Percentiles rank a stretch among this genome's conserved stretches.
Conservation (phyloP, 495 filamentous ascomycete genomes). For the Parathielavia appendiculata region DNA sequence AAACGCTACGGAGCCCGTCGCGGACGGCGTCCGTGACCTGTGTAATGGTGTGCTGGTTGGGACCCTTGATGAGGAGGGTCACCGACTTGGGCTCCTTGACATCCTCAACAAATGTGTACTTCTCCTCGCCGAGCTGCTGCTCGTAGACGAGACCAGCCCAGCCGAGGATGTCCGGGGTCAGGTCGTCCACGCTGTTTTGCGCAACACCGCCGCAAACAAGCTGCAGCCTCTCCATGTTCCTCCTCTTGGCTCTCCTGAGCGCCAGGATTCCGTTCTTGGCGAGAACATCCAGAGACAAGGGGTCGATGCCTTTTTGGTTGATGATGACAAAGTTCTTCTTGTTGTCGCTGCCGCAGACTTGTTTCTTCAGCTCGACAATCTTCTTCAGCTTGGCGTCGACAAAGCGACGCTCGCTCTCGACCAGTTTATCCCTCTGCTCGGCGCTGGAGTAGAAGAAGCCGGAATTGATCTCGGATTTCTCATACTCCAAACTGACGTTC, state of each 20-base stretch:
- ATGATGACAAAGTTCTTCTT: constrained; percentile 97
- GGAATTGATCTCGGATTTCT: constrained; percentile 99
- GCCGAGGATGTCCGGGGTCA: constrained; percentile 81
- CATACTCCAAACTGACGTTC: constrained; percentile 96
- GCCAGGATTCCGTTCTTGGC: constrained; percentile 98
- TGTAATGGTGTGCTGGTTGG: constrained; percentile 90
- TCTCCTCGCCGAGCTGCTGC: constrained; percentile 96
- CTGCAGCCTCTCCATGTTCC: constrained; percentile 98
- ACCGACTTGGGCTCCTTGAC: constrained; percentile 99
- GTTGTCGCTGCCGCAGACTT: constrained; percentile 88
- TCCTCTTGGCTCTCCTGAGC: constrained; percentile 86
- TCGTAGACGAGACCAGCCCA: constrained; percentile 98
- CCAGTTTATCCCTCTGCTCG: constrained; percentile 92
- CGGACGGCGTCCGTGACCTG: constrained; percentile 97
- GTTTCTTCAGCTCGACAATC: constrained; percentile 97
- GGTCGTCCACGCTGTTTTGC: constrained; percentile 93
- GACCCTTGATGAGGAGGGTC: constrained; percentile 96
- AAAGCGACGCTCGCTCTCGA: constrained; percentile 93
- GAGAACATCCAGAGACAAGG: constrained; percentile 86
- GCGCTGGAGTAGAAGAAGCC: constrained; percentile 98
- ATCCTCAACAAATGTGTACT: constrained; percentile 97
- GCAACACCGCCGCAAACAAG: constrained; percentile 85
- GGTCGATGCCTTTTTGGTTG: constrained; percentile 99
- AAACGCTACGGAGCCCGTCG: constrained; percentile 88
- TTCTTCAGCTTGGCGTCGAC: constrained; percentile 96